Evolutionary conservation across 2,329 filamentous ascomycete species (phyloP).

Genomic region (Alternaria triticina): DNA sequence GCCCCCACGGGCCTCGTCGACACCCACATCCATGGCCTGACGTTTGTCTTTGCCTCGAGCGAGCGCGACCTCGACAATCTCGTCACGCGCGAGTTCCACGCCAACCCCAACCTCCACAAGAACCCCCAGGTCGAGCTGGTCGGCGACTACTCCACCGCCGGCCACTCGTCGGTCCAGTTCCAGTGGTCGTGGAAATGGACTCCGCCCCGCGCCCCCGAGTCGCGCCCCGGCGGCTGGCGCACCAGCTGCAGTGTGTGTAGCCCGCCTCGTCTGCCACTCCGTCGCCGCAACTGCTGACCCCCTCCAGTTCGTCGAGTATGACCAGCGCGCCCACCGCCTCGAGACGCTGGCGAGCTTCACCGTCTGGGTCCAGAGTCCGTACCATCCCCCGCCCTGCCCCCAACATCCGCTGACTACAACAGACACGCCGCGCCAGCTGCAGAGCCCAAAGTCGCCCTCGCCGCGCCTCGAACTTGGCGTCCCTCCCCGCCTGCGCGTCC

Average conservation of each 20-base stretch:
- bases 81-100: conserved; percentile 93
- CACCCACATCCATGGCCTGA: conserved; percentile 84
- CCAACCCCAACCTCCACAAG: conserved; percentile 96
- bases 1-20: conserved; percentile 57
- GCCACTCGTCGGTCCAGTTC: conserved; percentile 84
- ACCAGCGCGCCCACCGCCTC: conserved; percentile 86
- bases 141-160: conserved; percentile 86
- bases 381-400: neutral
- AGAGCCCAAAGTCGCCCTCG: conserved; percentile 59
- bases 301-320: conserved; percentile 91
- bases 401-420: conserved; percentile 13
- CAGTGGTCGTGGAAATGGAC: conserved; percentile 98
- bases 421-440: conserved; percentile 49
- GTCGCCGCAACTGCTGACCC: conserved; percentile 22
- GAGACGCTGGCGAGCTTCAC: conserved; percentile 90
- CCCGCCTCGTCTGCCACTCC: conserved; percentile 12
- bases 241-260: conserved; percentile 83
- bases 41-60: conserved; percentile 88
- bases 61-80: conserved; percentile 89
- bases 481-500: conserved; percentile 78
- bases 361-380: conserved; percentile 87
- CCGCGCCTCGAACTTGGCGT: conserved; percentile 75
- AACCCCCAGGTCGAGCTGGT: conserved; percentile 94
- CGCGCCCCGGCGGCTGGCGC: conserved; percentile 89
- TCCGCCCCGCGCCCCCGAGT: conserved; percentile 80